Percentiles rank a stretch among this genome's conserved stretches.
These are phyloP conservation scores for Excoecaria agallocha DNA, from an alignment of 345 rosid genomes.

Conservation along the genomic window DNA sequence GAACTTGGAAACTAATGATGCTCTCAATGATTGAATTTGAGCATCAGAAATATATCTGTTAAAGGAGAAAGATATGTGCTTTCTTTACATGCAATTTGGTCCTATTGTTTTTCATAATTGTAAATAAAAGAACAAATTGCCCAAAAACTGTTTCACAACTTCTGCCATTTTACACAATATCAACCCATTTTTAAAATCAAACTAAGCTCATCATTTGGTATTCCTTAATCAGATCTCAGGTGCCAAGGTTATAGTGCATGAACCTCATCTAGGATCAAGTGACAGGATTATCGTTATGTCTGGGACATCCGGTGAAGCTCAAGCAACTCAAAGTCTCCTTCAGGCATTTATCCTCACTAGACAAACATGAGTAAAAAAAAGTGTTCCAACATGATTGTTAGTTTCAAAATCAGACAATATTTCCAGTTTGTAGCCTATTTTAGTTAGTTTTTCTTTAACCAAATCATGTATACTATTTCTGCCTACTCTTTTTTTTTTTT, in stretches of 20 bases:
- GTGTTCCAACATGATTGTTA: slow-evolving; percentile 4
- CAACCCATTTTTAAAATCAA: slow-evolving; percentile 16
- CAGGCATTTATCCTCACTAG: slow-evolving; percentile 90
- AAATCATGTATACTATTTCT: slow-evolving; percentile 8
- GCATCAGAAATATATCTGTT: background rate
- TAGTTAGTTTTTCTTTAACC: slow-evolving; percentile 6
- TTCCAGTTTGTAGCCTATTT: background rate
- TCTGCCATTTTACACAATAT: slow-evolving; percentile 10
- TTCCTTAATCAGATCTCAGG: slow-evolving; percentile 80
- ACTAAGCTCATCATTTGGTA: slow-evolving; percentile 30
- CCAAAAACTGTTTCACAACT: slow-evolving; percentile 3
- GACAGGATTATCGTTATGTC: slow-evolving; percentile 86
- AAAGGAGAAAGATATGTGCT: background rate
- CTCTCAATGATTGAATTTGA: background rate
- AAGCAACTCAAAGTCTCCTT: slow-evolving; percentile 93
- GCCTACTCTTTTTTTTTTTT: background rate
- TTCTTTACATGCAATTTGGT: background rate
- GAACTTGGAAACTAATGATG: background rate
- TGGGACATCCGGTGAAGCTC: slow-evolving; percentile 93
- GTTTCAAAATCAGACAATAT: slow-evolving; percentile 1
- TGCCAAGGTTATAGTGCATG: slow-evolving; percentile 85
- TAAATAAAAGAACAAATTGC: background rate
- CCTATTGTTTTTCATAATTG: background rate
- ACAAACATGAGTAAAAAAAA: slow-evolving; percentile 18
- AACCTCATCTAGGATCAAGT: slow-evolving; percentile 65